Evolutionary conservation across 805 yeast genomes (phyloP).

Genomic region (Ogataea haglerorum): DNA sequence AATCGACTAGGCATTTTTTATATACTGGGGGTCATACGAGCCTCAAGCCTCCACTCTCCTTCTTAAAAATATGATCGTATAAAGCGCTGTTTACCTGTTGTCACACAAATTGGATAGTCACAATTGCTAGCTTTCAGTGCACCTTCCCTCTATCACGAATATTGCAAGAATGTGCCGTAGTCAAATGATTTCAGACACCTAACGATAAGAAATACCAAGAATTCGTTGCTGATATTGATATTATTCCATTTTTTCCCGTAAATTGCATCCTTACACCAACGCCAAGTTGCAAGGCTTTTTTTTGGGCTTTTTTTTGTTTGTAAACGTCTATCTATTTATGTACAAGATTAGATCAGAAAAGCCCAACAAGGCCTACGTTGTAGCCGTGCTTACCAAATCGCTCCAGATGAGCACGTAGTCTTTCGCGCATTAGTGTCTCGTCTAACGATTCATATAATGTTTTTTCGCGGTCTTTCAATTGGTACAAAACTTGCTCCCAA

Average conservation of each 20-base stretch:
- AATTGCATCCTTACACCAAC: slow-evolving; percentile 16
- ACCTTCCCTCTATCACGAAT: not conserved
- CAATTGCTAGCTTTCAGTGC: not conserved
- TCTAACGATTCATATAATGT: slow-evolving; percentile 20
- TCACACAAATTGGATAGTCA: not conserved
- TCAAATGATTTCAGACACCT: not conserved
- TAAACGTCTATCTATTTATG: no score
- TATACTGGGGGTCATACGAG: not conserved
- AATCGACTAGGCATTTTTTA: slow-evolving; percentile 31
- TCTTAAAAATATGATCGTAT: not conserved
- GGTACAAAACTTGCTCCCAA: slow-evolving; percentile 18
- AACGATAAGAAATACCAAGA: not conserved
- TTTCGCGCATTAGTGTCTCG: slow-evolving; percentile 13
- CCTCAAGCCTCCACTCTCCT: not conserved
- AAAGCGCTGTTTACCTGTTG: not conserved
- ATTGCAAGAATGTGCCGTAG: not conserved
- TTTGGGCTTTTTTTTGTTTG: no score
- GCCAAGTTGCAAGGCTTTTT: not conserved
- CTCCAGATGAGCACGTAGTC: slow-evolving; percentile 16
- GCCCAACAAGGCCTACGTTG: slow-evolving; percentile 21
- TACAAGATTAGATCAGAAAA: not conserved
- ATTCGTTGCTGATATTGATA: slow-evolving; percentile 7
- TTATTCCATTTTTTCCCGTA: slow-evolving; percentile 14
- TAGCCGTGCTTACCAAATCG: slow-evolving; percentile 12
- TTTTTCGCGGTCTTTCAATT: not conserved